Evolutionary conservation across 1,284 basidiomycete genomes (phyloP).

Genomic region (Malassezia furfur): DNA sequence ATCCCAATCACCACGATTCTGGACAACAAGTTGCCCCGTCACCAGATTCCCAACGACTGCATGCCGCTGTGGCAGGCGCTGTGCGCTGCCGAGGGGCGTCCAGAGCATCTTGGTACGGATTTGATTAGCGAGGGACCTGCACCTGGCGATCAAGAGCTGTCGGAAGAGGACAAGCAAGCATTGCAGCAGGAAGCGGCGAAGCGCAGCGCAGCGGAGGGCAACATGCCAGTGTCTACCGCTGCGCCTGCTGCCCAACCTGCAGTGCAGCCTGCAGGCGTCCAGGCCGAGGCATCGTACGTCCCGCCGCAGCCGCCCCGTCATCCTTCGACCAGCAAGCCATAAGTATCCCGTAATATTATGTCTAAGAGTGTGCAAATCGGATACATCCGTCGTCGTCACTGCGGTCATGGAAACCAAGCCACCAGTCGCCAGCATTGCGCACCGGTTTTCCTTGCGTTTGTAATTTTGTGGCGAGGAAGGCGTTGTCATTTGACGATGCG

Average conservation of each 20-base stretch:
- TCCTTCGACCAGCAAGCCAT: not conserved
- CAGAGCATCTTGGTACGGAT: conserved; percentile 32
- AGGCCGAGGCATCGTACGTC: conserved; percentile 36
- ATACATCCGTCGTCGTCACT: conserved; percentile 15
- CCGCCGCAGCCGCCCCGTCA: conserved; percentile 36
- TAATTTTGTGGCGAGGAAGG: conserved; percentile 14
- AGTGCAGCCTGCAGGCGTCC: conserved; percentile 16
- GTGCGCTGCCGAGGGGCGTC: conserved; percentile 36
- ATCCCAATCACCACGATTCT: conserved; percentile 26
- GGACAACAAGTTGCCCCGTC: conserved; percentile 21
- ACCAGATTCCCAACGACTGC: conserved; percentile 22
- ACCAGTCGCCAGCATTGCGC: conserved; percentile 24
- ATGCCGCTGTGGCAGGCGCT: conserved; percentile 40
- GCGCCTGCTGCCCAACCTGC: no score
- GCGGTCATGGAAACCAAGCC: conserved; percentile 26
- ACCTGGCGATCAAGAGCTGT: conserved; percentile 32
- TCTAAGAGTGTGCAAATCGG: not conserved
- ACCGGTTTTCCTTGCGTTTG: conserved; percentile 23
- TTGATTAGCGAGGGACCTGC: conserved; percentile 28
- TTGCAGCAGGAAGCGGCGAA: conserved; percentile 36
- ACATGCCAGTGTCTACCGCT: no score
- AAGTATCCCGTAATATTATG: not conserved
- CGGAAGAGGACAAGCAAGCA: conserved; percentile 26
- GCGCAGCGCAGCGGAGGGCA: conserved; percentile 1
- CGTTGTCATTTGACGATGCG: not conserved